phyloP scores from a whole-genome alignment of 2,329 filamentous ascomycete species.

The Tolypocladium album region DNA sequence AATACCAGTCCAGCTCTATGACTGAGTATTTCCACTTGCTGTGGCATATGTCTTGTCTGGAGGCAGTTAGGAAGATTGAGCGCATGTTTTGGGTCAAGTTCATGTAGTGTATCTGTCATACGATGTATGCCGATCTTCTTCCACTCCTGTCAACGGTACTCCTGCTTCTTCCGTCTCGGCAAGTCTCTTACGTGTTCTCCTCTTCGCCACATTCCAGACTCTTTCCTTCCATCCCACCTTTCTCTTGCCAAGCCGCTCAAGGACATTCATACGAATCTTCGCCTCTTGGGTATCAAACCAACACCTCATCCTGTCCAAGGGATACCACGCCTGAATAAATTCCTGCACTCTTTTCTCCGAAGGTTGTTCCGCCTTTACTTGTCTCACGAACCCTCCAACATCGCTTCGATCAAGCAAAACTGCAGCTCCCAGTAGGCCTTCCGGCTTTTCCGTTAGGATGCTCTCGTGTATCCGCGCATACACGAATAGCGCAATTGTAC shows the following conservation, averaged over 20 bases:
- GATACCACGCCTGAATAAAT: not conserved
- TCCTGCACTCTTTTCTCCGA: not conserved
- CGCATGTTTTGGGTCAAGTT: too few relatives aligned
- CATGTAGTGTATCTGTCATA: too few relatives aligned
- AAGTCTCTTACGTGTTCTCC: not conserved
- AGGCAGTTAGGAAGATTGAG: too few relatives aligned
- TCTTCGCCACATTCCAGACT: not conserved
- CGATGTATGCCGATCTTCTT: not conserved
- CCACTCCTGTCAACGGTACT: not conserved
- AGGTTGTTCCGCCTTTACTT: not conserved
- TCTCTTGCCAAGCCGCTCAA: not conserved
- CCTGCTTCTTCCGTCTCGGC: not conserved
- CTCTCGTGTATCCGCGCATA: not conserved
- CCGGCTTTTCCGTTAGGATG: not conserved
- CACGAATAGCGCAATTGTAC: not conserved
- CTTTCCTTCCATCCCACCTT: not conserved
- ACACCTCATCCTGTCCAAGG: not conserved
- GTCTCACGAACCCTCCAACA: not conserved
- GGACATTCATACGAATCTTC: not conserved
- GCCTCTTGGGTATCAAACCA: not conserved
- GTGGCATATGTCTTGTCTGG: too few relatives aligned
- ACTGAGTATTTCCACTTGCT: too few relatives aligned
- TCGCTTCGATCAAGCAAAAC: not conserved
- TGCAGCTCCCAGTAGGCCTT: not conserved
- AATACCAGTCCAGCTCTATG: too few relatives aligned